A percentile compares a stretch with the other conserved stretches of the same genome.
These are phyloP conservation scores for Psilocybe sp. DNA, from an alignment of 768 basidiomycete genomes.

Conservation along the genomic window DNA sequence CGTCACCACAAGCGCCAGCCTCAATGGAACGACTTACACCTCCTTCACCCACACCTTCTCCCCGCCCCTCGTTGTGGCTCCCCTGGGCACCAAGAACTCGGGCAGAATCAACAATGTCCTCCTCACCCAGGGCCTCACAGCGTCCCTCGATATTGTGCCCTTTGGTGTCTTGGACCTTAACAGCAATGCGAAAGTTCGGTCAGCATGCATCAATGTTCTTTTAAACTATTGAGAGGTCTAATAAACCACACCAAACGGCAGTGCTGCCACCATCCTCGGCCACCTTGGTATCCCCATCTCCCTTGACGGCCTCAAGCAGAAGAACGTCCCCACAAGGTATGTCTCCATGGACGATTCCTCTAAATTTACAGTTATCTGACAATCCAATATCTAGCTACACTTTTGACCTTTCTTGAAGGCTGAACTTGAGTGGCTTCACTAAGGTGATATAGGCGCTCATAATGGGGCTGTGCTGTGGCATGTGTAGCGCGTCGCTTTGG, in stretches of 20 bases:
- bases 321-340: slow-evolving; percentile 29
- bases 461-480: no score
- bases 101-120: slow-evolving; percentile 52
- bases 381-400: no score
- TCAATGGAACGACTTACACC: slow-evolving; percentile 36
- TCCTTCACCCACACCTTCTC: slow-evolving; percentile 54
- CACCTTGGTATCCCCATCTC: slow-evolving; percentile 30
- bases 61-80: slow-evolving; percentile 45
- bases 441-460: no score
- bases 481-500: no score
- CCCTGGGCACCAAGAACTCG: slow-evolving; percentile 49
- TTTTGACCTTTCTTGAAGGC: no score
- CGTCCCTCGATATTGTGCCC: slow-evolving; percentile 52
- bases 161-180: slow-evolving; percentile 48
- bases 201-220: not conserved
- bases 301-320: slow-evolving; percentile 32
- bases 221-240: not conserved
- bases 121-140: slow-evolving; percentile 43
- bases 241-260: slow-evolving; percentile 4
- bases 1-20: slow-evolving; percentile 38
- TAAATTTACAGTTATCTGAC: no score
- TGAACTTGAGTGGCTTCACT: no score
- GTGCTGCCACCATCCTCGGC: slow-evolving; percentile 28
- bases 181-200: slow-evolving; percentile 35
- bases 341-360: slow-evolving; percentile 1